Evolutionary conservation across 768 basidiomycete genomes (phyloP).

Genomic region (Hygrocybe punicea): DNA sequence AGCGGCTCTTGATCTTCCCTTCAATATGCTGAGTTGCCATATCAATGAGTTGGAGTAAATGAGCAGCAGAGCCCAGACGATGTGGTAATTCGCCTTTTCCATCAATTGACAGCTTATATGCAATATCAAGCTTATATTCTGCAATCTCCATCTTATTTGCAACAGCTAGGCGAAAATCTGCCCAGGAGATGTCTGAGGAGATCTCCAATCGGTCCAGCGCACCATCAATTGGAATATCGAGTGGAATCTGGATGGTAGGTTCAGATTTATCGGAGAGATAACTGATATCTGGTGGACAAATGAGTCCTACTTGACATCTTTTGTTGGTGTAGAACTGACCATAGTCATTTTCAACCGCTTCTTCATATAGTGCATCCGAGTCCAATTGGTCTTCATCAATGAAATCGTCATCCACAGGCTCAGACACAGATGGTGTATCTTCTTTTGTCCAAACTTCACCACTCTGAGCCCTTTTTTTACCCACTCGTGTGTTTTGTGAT

Average conservation of each 20-base stretch:
- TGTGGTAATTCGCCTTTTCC: neutral
- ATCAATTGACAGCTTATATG: neutral
- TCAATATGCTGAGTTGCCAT: neutral
- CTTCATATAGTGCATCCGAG: too few species aligned
- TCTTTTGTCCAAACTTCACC: too few species aligned
- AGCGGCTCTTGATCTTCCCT: neutral
- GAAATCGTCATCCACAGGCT: too few species aligned
- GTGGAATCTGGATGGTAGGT: neutral
- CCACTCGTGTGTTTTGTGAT: too few species aligned
- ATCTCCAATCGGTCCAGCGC: neutral
- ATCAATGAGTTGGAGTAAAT: neutral
- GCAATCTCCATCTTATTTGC: slow-evolving; percentile 1
- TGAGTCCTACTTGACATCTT: neutral
- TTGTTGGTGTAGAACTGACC: neutral
- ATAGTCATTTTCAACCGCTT: too few species aligned
- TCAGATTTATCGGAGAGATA: neutral
- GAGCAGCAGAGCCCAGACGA: neutral
- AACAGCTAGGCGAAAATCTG: neutral
- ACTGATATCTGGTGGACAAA: neutral
- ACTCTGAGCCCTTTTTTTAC: too few species aligned
- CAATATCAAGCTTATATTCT: neutral
- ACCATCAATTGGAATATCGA: neutral
- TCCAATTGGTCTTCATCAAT: too few species aligned
- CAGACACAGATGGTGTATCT: too few species aligned
- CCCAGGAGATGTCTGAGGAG: neutral